These are phyloP conservation scores for Saccharomycopsis fibuligera DNA, from an alignment of 805 yeast species.

Conservation along the genomic window DNA sequence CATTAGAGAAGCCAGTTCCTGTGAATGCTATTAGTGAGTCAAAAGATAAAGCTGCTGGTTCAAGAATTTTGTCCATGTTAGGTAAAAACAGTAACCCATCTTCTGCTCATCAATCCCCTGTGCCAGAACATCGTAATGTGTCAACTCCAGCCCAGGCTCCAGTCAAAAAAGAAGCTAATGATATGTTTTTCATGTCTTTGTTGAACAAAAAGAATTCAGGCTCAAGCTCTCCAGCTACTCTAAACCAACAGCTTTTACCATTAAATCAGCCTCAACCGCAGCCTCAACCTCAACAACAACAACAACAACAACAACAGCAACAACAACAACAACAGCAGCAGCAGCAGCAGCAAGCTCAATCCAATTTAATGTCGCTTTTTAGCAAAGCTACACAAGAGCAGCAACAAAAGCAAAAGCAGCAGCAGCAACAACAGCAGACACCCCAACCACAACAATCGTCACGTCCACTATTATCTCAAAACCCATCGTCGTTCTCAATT, in stretches of 20 bases:
- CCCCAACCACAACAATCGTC: constrained; percentile 9
- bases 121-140: too few species aligned
- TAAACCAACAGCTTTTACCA: constrained; percentile 7
- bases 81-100: too few species aligned
- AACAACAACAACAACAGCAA: neutral
- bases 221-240: constrained; percentile 5
- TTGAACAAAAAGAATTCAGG: constrained; percentile 29
- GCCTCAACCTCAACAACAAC: constrained; percentile 1
- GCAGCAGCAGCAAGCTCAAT: constrained; percentile 22
- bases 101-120: constrained; percentile 11
- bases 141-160: neutral
- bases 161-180: constrained; percentile 22
- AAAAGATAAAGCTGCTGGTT: constrained; percentile 13
- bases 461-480: too few species aligned
- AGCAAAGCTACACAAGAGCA: constrained; percentile 15
- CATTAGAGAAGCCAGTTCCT: neutral
- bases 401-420: constrained; percentile 21
- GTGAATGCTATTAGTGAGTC: neutral
- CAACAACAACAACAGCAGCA: constrained; percentile 9
- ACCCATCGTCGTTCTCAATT: too few species aligned
- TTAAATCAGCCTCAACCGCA: constrained; percentile 1
- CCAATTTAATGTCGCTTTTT: neutral
- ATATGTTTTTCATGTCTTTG: constrained; percentile 42
- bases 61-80: constrained; percentile 17
- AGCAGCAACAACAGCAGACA: constrained; percentile 21